These are phyloP conservation scores for Cryphonectria naterciae DNA, from an alignment of 2,329 filamentous ascomycete species.

Conservation along the genomic window DNA sequence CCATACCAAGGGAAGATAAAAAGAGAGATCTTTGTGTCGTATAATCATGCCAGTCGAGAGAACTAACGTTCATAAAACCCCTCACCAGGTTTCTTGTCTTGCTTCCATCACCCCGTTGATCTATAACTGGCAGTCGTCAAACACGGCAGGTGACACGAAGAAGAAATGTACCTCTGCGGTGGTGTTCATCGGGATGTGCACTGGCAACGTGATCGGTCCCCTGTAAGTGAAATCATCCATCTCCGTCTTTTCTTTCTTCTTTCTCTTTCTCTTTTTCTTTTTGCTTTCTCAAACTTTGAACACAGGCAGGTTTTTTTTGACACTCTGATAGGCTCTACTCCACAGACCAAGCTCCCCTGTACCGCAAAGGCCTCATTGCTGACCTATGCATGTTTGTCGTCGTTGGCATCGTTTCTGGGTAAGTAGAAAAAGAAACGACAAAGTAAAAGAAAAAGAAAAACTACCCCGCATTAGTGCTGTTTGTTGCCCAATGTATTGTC, in stretches of 20 bases:
- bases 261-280: no score
- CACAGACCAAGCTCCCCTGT: constrained; percentile 59
- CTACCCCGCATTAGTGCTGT: background rate
- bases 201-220: constrained; percentile 69
- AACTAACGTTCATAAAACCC: background rate
- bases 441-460: no score
- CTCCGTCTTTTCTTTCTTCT: background rate
- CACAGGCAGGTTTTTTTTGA: background rate
- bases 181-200: constrained; percentile 67
- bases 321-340: constrained; percentile 53
- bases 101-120: constrained; percentile 55
- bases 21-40: background rate
- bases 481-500: no score
- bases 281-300: background rate
- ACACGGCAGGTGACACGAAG: constrained; percentile 72
- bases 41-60: background rate
- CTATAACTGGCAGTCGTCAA: constrained; percentile 64
- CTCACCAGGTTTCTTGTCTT: constrained; percentile 32
- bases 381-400: constrained; percentile 65
- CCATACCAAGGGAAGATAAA: background rate
- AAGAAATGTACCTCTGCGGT: constrained; percentile 68
- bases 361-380: constrained; percentile 59
- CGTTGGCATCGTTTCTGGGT: constrained; percentile 55
- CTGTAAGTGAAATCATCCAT: constrained; percentile 37
- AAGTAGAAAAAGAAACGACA: constrained; percentile 3